Evolutionary conservation across 2,329 filamentous ascomycete genomes (phyloP), one percentile per base, ranked within the genome.

Genomic region (Clarireedia monteithiana): DNA sequence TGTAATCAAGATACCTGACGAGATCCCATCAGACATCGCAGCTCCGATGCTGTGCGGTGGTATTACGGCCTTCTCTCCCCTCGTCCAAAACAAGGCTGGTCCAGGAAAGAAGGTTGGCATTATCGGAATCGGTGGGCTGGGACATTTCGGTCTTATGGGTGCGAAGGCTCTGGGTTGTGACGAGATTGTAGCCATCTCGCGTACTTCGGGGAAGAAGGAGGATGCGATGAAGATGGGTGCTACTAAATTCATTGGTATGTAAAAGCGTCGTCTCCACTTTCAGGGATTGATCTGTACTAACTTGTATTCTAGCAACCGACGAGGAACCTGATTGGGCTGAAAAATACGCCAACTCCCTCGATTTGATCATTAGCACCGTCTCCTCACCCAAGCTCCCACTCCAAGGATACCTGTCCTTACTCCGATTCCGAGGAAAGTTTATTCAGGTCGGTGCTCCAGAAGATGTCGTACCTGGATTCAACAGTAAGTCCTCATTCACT

Each of bases 21-120:
- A 66, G 1, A 69, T 83, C 9, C 69, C 74, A 6, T 74, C 74
- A 0, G 74, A 77, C 34, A 66, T 74, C 1, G 78, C 76, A 0
- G 80, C 87, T 1, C 88, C 88, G 1, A 83, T 94, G 74, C 76
- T 92, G 27, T 92, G 89, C 66, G 89, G 83, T 1, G 89, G 89
- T 1, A 77, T 92, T 52, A 94, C 89, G 0, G 79, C 85, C 0
- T 94, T 81, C 67, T 79, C 80, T 4, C 88, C 89, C 0, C 71
- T 94, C 15, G 78, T 78, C 50, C 78, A 84, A 27, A 83, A 87
- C 38, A 82, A 81, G 1, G 78, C 82, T 36, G 88, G 88, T 0
- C 84, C 85, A 0, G 88, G 87, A 4, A 88, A 87, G 69, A 76
- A 72, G 4, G 85, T 92, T 0, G 88, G 83, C 0, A 80, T 92